Evolutionary conservation across 1,284 basidiomycete species (phyloP), one percentile per base, ranked within the genome.

Genomic region (Meripilus lineatus): DNA sequence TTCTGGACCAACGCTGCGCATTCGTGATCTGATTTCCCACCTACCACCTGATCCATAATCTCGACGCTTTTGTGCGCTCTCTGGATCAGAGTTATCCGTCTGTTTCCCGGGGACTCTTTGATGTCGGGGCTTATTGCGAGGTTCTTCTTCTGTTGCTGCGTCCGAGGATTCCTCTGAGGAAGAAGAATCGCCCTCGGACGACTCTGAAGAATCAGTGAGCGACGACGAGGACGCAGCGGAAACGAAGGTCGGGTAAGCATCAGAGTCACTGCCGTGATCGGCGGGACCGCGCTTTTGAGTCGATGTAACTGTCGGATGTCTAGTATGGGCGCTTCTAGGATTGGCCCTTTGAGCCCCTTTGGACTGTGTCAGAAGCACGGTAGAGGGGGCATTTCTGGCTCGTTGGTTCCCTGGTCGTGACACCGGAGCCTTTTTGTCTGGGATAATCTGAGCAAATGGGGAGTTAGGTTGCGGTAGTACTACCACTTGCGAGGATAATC

Each of bases 1-100:
- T 47, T 72, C 77, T 13, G 70, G 68, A 25, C 77, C 78, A 13
- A 81, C 81, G 52, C 83, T 85, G 55, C 69, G 77, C 58, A 81
- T 81, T 44, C 84, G 72, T 14, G 83, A 74, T 38, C 73, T 72
- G 44, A 84, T 82, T 50, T 84, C 71, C 84, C 85, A 86, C 47
- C 71, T 74, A 48, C 75, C 76, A 45, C 10, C 8, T n/a, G 36
- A 47, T 10, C 43, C 43, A 22, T 62, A 58, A 50, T 71, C 69
- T 40, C 70, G 70, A 53, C 68, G 69, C 52, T 67, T 75, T 44
- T 70, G 68, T 38, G 54, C 52, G 24, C 50, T 36, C 32, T 54
- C 64, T 15, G 76, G 72, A n/a, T 49, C 46, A 23, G 46, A 48
- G 4, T 53, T 39, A 8, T 51, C 50, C 32, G 52, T 55, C 23